Conservation (phyloP, 2,329 filamentous ascomycete genomes). For the Stemphylium lycopersici region DNA sequence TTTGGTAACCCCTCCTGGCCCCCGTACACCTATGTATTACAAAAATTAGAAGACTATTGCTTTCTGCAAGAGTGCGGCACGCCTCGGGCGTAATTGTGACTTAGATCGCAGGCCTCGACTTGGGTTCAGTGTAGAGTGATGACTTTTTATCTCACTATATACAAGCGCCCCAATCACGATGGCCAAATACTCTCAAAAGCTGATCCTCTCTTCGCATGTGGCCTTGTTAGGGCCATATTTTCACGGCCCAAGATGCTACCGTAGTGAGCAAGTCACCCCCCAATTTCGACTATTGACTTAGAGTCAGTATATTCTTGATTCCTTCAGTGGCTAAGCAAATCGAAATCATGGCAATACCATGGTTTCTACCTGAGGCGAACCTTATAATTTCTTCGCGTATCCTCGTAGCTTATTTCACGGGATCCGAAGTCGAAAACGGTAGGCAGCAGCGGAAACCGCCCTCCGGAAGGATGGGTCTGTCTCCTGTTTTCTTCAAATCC, state of each 20-base stretch:
- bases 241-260: background rate
- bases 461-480: background rate
- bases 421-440: background rate
- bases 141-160: background rate
- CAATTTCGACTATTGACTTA: background rate
- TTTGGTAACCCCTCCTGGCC: background rate
- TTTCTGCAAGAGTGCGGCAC: background rate
- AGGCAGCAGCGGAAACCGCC: background rate
- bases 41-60: background rate
- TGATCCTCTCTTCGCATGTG: background rate
- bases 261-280: background rate
- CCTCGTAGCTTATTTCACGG: background rate
- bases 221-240: background rate
- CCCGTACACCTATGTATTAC: background rate
- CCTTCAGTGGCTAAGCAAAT: background rate
- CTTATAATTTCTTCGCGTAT: background rate
- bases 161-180: background rate
- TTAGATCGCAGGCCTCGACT: slow-evolving; percentile 1
- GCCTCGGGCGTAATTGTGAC: background rate
- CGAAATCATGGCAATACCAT: background rate
- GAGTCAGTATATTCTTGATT: background rate
- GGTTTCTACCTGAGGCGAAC: background rate
- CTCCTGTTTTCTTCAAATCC: background rate
- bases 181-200: background rate
- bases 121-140: background rate